A percentile compares a stretch with the other conserved stretches of the same genome.
Evolutionary conservation across 1,284 basidiomycete species (phyloP).

Genomic region (Melampsora larici-populina): DNA sequence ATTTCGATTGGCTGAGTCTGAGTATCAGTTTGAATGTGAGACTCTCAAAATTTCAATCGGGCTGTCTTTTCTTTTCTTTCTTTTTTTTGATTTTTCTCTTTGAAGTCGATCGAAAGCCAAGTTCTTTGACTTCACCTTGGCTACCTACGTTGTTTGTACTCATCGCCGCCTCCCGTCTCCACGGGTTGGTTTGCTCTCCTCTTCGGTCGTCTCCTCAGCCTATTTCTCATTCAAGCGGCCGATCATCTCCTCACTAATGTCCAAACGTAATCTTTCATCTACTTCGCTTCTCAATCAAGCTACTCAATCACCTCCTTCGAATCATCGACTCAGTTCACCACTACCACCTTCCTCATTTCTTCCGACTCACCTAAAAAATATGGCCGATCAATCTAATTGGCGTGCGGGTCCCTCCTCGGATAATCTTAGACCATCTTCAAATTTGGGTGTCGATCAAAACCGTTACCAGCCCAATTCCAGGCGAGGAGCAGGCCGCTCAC

Average conservation of each 20-base stretch:
- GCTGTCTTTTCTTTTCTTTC: background rate
- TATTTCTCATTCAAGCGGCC: background rate
- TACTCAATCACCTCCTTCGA: conserved; percentile 1
- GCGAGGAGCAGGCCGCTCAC: background rate
- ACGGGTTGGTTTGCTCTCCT: background rate
- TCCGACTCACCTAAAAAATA: background rate
- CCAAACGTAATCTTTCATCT: background rate
- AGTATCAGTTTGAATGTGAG: too few relatives aligned
- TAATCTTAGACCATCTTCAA: background rate
- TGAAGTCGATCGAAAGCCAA: background rate
- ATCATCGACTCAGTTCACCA: conserved; percentile 1
- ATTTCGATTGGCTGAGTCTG: too few relatives aligned
- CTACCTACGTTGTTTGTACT: background rate
- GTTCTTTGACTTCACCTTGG: conserved; percentile 7
- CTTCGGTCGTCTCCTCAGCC: background rate
- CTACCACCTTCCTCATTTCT: background rate
- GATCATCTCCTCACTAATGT: background rate
- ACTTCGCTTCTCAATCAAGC: background rate
- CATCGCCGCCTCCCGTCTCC: conserved; percentile 2
- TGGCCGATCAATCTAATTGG: conserved; percentile 2
- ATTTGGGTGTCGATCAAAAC: background rate
- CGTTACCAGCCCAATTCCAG: background rate
- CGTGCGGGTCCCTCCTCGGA: background rate
- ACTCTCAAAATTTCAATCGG: background rate
- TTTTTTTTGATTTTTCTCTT: background rate